phyloP scores from a whole-genome alignment of 2,329 filamentous ascomycete genomes.

The Capronia coronata region DNA sequence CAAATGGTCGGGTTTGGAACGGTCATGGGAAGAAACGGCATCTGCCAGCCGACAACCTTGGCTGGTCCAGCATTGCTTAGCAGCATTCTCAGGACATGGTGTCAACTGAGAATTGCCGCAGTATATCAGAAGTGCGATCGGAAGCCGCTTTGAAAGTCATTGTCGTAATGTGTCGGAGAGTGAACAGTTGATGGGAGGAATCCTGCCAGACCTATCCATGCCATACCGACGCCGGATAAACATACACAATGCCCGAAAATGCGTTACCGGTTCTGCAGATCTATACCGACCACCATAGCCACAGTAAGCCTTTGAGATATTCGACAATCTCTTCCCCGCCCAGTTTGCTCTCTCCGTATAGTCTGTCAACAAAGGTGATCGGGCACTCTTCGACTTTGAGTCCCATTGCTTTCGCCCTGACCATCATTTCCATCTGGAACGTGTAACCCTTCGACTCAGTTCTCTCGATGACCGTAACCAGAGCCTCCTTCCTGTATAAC shows the following conservation, averaged over 20 bases:
- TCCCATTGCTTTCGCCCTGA: slow-evolving; percentile 91
- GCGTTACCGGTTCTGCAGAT: background rate
- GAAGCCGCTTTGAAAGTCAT: too few species aligned
- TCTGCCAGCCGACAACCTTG: too few species aligned
- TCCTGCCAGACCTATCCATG: background rate
- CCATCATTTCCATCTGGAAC: slow-evolving; percentile 99
- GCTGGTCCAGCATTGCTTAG: too few species aligned
- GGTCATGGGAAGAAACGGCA: too few species aligned
- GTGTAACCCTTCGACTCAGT: slow-evolving; percentile 96
- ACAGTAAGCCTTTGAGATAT: slow-evolving; percentile 80
- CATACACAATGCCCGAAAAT: too few species aligned
- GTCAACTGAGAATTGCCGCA: too few species aligned
- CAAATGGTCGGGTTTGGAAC: too few species aligned
- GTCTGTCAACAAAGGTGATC: slow-evolving; percentile 88
- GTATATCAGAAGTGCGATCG: too few species aligned
- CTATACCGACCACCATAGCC: slow-evolving; percentile 69
- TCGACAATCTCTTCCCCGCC: slow-evolving; percentile 93
- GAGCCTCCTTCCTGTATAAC: slow-evolving; percentile 82
- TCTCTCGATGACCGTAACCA: slow-evolving; percentile 82
- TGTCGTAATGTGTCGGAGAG: too few species aligned
- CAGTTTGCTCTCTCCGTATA: slow-evolving; percentile 94
- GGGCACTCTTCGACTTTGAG: slow-evolving; percentile 91
- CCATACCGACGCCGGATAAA: background rate
- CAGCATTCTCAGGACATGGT: too few species aligned
- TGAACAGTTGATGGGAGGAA: too few species aligned